Base-by-base conservation (phyloP, 225 moss, liverwort and hornwort genomes). In the Thuidium tamariscinum region DNA sequence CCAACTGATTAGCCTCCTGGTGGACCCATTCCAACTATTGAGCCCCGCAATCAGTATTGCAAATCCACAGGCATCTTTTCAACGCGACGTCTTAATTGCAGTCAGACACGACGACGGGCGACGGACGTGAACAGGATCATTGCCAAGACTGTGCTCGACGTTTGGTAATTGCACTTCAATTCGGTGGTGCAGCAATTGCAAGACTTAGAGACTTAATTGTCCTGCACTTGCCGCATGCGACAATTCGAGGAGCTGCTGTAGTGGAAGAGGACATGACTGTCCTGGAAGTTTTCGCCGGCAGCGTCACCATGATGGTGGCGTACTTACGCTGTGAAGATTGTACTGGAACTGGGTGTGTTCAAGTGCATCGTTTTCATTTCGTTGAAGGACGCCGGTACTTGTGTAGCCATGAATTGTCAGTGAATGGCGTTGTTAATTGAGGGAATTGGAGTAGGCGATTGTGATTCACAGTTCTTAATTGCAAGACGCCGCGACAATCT, bases 1-100 rank as follows among this genome's bases (percentile, higher is more conserved):
- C 51, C 55, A 80, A 91, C 86, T 88, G 88, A 91, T 88, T 88
- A 91, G 68, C 81, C 56, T 80, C 55, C 32, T 11, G 46, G 83
- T 81, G 88, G 88, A 91, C 91, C 83, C 68, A 27, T 83, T 88
- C 90, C 82, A 68, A 61, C 80, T 19, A 32, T 70, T 78, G 83
- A 64, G 26, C 79, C 64, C 41, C 29, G 41, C 60, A 75, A 62
- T 51, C 84, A 84, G 55, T 86, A 34, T 48, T 89, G 72, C 79
- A 51, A n/a, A 29, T 51, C 60, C 29, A 26, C 59, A 46, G 19
- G 72, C 26, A 84, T 82, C 83, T 72, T n/a, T 15, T 30, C 30
- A 32, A 63, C 63, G 22, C 34, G 63, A 48, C 63, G 48, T 48
- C 62, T 46, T 80, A 80, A 80, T 46, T 79, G 14, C 48, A 61